These are phyloP conservation scores for Tricholoma sp. DNA, from an alignment of 768 basidiomycete genomes.

Conservation along the genomic window DNA sequence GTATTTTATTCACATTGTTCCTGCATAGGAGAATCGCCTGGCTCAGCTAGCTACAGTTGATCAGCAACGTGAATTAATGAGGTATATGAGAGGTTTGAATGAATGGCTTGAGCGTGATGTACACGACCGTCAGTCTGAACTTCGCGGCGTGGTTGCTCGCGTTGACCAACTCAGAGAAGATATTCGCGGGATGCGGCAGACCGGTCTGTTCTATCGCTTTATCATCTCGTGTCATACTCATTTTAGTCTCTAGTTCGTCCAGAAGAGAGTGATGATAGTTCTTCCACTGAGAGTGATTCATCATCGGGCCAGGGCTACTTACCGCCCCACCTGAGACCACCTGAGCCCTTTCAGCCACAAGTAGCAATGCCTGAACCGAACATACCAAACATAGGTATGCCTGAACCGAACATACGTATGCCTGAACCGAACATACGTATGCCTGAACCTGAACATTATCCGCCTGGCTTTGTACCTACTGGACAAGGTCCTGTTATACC, in stretches of 20 bases:
- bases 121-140: slow-evolving; percentile 69
- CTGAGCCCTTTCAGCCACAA: too few species aligned
- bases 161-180: slow-evolving; percentile 46
- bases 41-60: slow-evolving; percentile 72
- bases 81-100: slow-evolving; percentile 73
- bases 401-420: not conserved
- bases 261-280: slow-evolving; percentile 10
- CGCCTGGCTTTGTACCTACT: slow-evolving; percentile 1
- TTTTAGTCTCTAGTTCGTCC: slow-evolving; percentile 3
- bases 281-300: slow-evolving; percentile 7
- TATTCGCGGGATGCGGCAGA: slow-evolving; percentile 29
- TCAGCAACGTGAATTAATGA: slow-evolving; percentile 75
- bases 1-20: not conserved
- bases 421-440: not conserved
- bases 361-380: not conserved
- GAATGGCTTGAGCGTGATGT: slow-evolving; percentile 80
- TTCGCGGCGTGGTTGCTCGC: slow-evolving; percentile 60
- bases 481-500: slow-evolving; percentile 8
- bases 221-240: not conserved
- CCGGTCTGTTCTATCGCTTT: slow-evolving; percentile 22
- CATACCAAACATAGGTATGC: not conserved
- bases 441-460: slow-evolving; percentile 1
- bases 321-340: slow-evolving; percentile 2
- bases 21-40: slow-evolving; percentile 62
- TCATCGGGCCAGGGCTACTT: slow-evolving; percentile 18